Evolutionary conservation across 192 early-diverging fungal genomes (phyloP).

Genomic region (Gaertneriomyces semiglobifer): DNA sequence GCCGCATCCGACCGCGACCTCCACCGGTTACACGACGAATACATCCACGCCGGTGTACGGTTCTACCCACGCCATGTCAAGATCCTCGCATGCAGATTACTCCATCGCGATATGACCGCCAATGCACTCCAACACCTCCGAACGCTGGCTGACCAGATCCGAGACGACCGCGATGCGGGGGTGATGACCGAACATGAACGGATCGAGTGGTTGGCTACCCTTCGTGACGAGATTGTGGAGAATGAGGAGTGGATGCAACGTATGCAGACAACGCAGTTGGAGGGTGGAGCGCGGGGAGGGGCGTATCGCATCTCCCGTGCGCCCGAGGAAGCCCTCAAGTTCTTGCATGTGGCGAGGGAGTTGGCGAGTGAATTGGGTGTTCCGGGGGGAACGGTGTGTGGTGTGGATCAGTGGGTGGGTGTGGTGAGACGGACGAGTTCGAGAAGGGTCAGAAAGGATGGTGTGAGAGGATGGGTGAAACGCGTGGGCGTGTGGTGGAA

Average conservation of each 20-base stretch:
- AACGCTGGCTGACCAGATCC: constrained; percentile 37
- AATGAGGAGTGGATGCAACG: constrained; percentile 45
- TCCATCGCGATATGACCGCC: constrained; percentile 54
- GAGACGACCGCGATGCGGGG: constrained; percentile 15
- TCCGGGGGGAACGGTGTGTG: background rate
- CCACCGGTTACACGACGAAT: constrained; percentile 44
- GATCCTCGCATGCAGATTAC: constrained; percentile 50
- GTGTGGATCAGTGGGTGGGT: background rate
- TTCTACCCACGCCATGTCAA: constrained; percentile 53
- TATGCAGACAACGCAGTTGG: constrained; percentile 47
- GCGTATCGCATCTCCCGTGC: constrained; percentile 40
- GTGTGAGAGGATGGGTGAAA: constrained; percentile 21
- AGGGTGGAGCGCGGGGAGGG: constrained; percentile 46
- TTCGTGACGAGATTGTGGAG: constrained; percentile 36
- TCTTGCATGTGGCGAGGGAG: constrained; percentile 38
- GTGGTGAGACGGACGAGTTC: background rate
- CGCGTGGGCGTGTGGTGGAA: constrained; percentile 24
- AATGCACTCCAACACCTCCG: constrained; percentile 47
- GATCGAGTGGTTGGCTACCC: constrained; percentile 24
- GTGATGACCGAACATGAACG: constrained; percentile 17
- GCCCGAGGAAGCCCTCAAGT: constrained; percentile 43
- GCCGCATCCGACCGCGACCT: constrained; percentile 49
- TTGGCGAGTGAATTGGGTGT: constrained; percentile 23
- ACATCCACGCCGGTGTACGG: constrained; percentile 41
- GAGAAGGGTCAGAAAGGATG: background rate